phyloP scores from a whole-genome alignment of 768 basidiomycete genomes.

The Pulveroboletus ravenelii region DNA sequence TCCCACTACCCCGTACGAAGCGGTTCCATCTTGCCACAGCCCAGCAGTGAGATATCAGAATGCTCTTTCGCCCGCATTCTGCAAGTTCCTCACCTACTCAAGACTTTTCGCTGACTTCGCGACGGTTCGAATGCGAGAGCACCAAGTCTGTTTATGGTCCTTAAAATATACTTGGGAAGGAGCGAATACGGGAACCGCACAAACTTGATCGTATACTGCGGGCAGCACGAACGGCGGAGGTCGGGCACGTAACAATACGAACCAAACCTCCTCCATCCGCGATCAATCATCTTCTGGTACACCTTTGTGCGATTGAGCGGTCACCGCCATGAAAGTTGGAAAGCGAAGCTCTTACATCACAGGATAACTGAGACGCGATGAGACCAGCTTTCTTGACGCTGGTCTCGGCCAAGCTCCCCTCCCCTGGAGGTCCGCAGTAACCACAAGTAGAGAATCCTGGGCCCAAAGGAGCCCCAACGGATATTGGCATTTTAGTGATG shows the following conservation, averaged over 20 bases:
- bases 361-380: constrained; percentile 48
- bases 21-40: constrained; percentile 60
- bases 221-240: constrained; percentile 78
- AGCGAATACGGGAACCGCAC: constrained; percentile 17
- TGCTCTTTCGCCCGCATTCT: background rate
- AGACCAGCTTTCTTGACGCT: constrained; percentile 47
- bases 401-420: constrained; percentile 37
- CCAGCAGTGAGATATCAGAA: background rate
- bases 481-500: constrained; percentile 23
- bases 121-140: constrained; percentile 62
- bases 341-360: constrained; percentile 35
- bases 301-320: constrained; percentile 38
- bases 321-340: background rate
- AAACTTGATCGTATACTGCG: constrained; percentile 91
- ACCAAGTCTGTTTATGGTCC: constrained; percentile 49
- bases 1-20: constrained; percentile 48
- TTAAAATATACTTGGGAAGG: constrained; percentile 15
- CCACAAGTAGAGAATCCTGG: constrained; percentile 48
- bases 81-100: constrained; percentile 51
- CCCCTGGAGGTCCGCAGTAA: constrained; percentile 59
- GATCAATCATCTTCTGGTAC: constrained; percentile 80
- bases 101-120: constrained; percentile 67
- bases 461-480: constrained; percentile 25
- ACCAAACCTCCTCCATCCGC: constrained; percentile 83
- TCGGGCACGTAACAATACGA: constrained; percentile 87